Base-by-base conservation (phyloP, 805 yeast genomes). In the Naumovozyma castellii region DNA sequence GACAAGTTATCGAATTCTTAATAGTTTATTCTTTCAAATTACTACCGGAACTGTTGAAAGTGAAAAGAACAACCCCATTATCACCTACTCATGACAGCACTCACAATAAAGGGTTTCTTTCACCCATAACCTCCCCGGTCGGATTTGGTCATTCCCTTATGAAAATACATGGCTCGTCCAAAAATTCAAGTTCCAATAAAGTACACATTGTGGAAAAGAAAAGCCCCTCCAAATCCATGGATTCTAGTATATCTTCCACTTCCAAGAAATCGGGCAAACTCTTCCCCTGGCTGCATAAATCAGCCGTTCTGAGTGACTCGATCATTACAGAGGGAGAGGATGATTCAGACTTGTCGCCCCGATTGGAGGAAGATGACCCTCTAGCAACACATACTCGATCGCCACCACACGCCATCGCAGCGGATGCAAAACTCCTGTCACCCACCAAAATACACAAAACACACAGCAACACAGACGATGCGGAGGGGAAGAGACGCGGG, bases 1-100 rank as follows among this genome's bases (percentile, higher is more conserved):
- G 86, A 47, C 69, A 76, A 5, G 95, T 84, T 29, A 79, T 90
- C 20, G 92, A 86, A 51, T 87, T 88, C 49, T 71, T 90, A 65
- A 82, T 90, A 41, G 86, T 80, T 46, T 84, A 88, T 57, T 79
- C 87, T 12, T 29, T 9, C 13, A 29, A 29, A 29, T 13, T 29
- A 29, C 15, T 29, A 29, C 32, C 32, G 5, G 15, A 29, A 12
- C 13, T 29, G 13, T 6, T 29, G 14, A 29, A 29, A 14, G 14
- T 22, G 27, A 10, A 22, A 10, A 22, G 27, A 22, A 22, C 10
- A 6, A 22, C 6, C 6, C 27, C 27, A n/a, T n/a, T n/a, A n/a
- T n/a, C n/a, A n/a, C n/a, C n/a, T n/a, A n/a, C n/a, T n/a, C n/a
- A n/a, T n/a, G n/a, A n/a, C 10, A 22, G 27, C 10, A 6, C 27